Conservation (phyloP, 768 basidiomycete genomes). For the Termitomyces heimii region DNA sequence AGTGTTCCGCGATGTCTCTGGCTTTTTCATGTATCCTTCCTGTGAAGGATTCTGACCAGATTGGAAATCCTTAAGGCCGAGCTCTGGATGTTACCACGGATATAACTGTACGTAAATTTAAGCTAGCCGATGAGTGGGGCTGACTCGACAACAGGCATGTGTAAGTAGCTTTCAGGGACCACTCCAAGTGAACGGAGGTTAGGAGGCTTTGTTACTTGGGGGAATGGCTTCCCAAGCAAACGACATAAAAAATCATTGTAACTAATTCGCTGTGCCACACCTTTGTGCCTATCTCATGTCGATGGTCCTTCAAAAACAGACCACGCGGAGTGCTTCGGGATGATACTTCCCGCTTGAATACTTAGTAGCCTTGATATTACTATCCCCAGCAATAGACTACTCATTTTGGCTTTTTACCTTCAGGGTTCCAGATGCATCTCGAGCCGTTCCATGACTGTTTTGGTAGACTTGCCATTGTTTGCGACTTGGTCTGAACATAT, state of each 20-base stretch:
- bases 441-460: neutral
- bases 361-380: neutral
- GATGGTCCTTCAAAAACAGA: neutral
- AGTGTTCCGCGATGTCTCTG: neutral
- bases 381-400: neutral
- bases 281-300: neutral
- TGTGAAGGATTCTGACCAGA: neutral
- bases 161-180: neutral
- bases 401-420: neutral
- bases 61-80: neutral
- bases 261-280: too few species aligned
- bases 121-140: neutral
- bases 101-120: neutral
- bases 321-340: neutral
- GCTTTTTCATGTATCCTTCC: neutral
- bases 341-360: neutral
- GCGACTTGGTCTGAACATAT: neutral
- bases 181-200: neutral
- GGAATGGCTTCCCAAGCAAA: neutral
- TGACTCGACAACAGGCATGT: neutral
- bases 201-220: neutral
- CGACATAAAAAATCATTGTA: neutral
- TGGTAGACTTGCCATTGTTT: neutral
- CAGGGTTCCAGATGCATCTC: neutral
- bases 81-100: neutral